Evolutionary conservation across 1,284 basidiomycete genomes (phyloP).

Genomic region (Melampsora larici-populina): DNA sequence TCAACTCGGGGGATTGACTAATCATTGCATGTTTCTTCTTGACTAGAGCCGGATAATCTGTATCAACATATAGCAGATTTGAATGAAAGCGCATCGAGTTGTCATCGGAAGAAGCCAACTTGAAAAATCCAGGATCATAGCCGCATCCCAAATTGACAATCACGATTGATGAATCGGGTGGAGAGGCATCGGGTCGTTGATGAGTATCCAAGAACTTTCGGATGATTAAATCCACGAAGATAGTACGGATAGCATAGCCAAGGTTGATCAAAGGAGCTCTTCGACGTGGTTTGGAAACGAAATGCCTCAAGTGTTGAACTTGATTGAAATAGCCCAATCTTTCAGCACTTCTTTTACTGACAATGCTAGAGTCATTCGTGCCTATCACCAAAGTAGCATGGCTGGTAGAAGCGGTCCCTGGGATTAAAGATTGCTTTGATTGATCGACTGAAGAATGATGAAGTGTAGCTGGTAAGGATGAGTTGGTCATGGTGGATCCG

Average conservation of each 20-base stretch:
- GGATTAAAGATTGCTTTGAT: neutral
- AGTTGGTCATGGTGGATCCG: neutral
- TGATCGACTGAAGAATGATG: neutral
- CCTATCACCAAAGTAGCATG: neutral
- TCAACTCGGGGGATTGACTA: conserved; percentile 24
- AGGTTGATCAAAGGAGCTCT: conserved; percentile 38
- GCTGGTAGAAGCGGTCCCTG: neutral
- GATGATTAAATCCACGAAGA: conserved; percentile 26
- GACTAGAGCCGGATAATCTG: conserved; percentile 37
- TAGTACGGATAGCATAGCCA: conserved; percentile 35
- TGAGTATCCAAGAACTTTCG: conserved; percentile 12
- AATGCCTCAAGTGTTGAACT: conserved; percentile 26
- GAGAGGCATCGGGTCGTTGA: neutral
- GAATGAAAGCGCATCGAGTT: neutral
- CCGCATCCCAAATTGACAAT: conserved; percentile 41
- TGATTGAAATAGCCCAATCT: conserved; percentile 33
- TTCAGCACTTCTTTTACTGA: conserved; percentile 41
- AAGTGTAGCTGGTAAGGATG: neutral
- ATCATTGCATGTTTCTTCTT: conserved; percentile 33
- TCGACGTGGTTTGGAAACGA: conserved; percentile 19
- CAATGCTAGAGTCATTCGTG: conserved; percentile 40
- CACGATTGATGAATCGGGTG: neutral
- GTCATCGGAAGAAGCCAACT: conserved; percentile 1
- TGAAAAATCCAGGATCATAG: conserved; percentile 41
- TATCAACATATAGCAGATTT: conserved; percentile 24